phyloP scores from a whole-genome alignment of 2,329 filamentous ascomycete species.

The Botrytis sinoallii region DNA sequence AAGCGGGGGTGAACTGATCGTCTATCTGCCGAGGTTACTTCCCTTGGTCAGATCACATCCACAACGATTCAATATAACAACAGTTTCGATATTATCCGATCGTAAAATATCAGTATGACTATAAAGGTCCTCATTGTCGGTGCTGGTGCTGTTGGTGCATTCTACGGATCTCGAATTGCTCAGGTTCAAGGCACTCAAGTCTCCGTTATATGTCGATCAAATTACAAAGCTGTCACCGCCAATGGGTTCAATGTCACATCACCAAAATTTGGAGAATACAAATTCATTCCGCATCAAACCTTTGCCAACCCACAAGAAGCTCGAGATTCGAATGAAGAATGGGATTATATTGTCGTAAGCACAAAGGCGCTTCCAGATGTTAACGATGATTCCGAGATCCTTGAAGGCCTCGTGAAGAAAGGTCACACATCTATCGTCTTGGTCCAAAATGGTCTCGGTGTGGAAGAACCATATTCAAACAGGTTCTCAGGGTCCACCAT shows the following conservation, averaged over 20 bases:
- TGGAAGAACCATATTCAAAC: slow-evolving; percentile 54
- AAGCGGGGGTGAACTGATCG: not conserved
- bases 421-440: slow-evolving; percentile 33
- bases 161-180: slow-evolving; percentile 68
- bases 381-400: slow-evolving; percentile 33
- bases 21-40: not conserved
- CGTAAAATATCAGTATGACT: slow-evolving; percentile 23
- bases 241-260: slow-evolving; percentile 64
- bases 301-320: slow-evolving; percentile 55
- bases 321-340: slow-evolving; percentile 37
- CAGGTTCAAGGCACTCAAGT: slow-evolving; percentile 53
- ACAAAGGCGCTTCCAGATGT: slow-evolving; percentile 38
- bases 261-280: slow-evolving; percentile 64
- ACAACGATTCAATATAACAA: not conserved
- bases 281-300: slow-evolving; percentile 58
- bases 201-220: slow-evolving; percentile 71
- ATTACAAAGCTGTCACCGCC: slow-evolving; percentile 61
- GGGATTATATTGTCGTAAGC: slow-evolving; percentile 41
- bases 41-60: not conserved
- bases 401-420: slow-evolving; percentile 31
- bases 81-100: not conserved
- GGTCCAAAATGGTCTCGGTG: slow-evolving; percentile 37
- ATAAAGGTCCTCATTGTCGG: slow-evolving; percentile 59
- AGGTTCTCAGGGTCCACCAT: slow-evolving; percentile 61
- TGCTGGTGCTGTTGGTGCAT: slow-evolving; percentile 69